Percentiles rank a stretch among this genome's conserved stretches.
Evolutionary conservation across 208 protist species (phyloP).

Genomic region (Acanthamoeba sp.): DNA sequence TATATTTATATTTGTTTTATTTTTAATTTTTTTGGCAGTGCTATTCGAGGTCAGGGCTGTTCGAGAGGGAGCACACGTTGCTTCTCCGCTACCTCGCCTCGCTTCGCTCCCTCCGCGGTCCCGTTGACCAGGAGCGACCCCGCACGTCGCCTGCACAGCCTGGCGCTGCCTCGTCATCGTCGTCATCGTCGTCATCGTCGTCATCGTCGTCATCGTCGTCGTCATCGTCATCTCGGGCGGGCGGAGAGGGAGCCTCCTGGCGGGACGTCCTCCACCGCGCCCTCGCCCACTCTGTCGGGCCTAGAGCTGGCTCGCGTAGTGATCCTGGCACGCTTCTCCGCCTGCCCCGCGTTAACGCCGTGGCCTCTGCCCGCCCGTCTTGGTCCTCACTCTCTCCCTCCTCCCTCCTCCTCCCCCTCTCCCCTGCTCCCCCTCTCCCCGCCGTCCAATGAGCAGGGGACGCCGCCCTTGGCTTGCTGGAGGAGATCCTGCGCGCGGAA

Average conservation of each 20-base stretch:
- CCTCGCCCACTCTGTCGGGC: too few relatives aligned
- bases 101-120: background rate
- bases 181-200: background rate
- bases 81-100: background rate
- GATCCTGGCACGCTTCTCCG: too few relatives aligned
- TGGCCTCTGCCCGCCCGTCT: background rate
- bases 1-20: too few relatives aligned
- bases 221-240: too few relatives aligned
- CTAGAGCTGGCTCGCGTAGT: too few relatives aligned
- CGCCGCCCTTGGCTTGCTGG: background rate
- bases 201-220: too few relatives aligned
- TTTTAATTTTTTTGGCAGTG: background rate
- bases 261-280: too few relatives aligned
- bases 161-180: too few relatives aligned
- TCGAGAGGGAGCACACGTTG: background rate
- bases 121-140: background rate
- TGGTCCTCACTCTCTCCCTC: background rate
- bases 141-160: too few relatives aligned
- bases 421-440: background rate
- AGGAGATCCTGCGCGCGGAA: background rate
- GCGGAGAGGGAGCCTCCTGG: too few relatives aligned
- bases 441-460: background rate
- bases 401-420: background rate
- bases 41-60: background rate
- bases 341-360: too few relatives aligned